phyloP scores from a whole-genome alignment of 2,329 filamentous ascomycete genomes.

The Apiospora koreana region DNA sequence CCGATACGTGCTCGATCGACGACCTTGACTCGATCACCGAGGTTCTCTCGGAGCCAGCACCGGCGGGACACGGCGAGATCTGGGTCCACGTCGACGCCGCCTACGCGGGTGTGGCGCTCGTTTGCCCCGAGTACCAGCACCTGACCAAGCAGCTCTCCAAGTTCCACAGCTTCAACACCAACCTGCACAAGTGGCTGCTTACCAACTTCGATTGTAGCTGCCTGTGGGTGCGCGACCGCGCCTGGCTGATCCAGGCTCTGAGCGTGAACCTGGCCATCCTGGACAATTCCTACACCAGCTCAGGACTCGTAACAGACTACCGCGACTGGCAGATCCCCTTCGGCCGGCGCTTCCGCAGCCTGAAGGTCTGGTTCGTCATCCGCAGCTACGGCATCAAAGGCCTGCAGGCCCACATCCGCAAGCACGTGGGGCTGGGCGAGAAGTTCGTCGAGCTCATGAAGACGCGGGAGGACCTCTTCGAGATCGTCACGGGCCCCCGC shows the following conservation, averaged over 20 bases:
- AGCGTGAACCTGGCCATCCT: slow-evolving; percentile 81
- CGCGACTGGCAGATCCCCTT: slow-evolving; percentile 97
- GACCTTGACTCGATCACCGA: slow-evolving; percentile 70
- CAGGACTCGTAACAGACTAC: slow-evolving; percentile 88
- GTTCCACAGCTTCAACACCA: slow-evolving; percentile 91
- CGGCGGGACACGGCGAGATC: slow-evolving; percentile 48
- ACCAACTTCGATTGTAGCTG: slow-evolving; percentile 89
- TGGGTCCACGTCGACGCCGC: slow-evolving; percentile 96
- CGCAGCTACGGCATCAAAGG: slow-evolving; percentile 79
- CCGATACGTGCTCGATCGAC: slow-evolving; percentile 85
- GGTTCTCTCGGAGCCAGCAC: slow-evolving; percentile 39
- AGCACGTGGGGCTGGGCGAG: slow-evolving; percentile 69
- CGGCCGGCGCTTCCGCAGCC: slow-evolving; percentile 79
- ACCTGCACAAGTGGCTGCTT: slow-evolving; percentile 97
- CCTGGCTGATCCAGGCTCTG: slow-evolving; percentile 77
- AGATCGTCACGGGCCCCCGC: slow-evolving; percentile 69
- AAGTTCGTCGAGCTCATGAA: slow-evolving; percentile 64
- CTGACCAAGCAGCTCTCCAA: slow-evolving; percentile 60
- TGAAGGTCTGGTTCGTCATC: slow-evolving; percentile 96
- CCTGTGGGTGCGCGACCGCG: slow-evolving; percentile 75
- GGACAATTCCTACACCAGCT: slow-evolving; percentile 76
- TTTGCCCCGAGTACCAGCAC: slow-evolving; percentile 79
- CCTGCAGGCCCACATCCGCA: slow-evolving; percentile 70
- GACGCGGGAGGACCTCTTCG: slow-evolving; percentile 68
- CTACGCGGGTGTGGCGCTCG: slow-evolving; percentile 83